A percentile compares a stretch with the other conserved stretches of the same genome.
Conservation (phyloP, 495 filamentous ascomycete species). For the Alectoria sarmentosa region DNA sequence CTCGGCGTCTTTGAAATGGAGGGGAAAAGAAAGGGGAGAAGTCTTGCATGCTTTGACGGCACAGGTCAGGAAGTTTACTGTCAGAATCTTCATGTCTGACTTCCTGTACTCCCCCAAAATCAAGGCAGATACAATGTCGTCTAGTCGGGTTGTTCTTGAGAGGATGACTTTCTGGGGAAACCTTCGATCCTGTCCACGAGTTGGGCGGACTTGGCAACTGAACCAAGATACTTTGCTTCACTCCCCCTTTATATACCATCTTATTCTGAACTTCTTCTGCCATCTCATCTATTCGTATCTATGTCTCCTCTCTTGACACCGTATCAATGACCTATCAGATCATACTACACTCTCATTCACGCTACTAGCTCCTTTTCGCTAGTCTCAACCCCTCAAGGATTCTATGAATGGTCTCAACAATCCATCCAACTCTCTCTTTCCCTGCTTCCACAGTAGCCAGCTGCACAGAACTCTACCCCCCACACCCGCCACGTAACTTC, state of each 20-base stretch:
- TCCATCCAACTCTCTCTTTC: neutral
- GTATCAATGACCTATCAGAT: neutral
- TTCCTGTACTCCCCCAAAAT: too few relatives aligned
- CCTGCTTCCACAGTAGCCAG: neutral
- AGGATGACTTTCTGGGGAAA: neutral
- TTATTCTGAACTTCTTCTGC: neutral
- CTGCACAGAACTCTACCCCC: neutral
- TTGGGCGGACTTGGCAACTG: neutral
- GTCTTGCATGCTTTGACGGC: slow-evolving; percentile 90
- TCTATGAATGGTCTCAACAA: neutral
- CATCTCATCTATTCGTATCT: neutral
- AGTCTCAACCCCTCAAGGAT: neutral
- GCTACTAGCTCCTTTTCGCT: neutral
- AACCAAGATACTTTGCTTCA: neutral
- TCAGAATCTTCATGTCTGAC: slow-evolving; percentile 80
- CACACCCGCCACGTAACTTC: neutral
- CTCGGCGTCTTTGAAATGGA: slow-evolving; percentile 87
- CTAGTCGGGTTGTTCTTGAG: neutral
- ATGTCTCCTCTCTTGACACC: neutral
- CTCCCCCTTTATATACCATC: neutral
- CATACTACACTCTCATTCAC: neutral
- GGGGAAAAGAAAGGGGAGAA: slow-evolving; percentile 66
- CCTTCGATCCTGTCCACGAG: too few relatives aligned
- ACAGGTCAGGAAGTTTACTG: slow-evolving; percentile 95
- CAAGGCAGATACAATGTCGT: neutral